A percentile compares a stretch with the other conserved stretches of the same genome.
These are phyloP conservation scores for Typha latifolia DNA, from an alignment of 176 grass and related monocot genomes.

Conservation along the genomic window DNA sequence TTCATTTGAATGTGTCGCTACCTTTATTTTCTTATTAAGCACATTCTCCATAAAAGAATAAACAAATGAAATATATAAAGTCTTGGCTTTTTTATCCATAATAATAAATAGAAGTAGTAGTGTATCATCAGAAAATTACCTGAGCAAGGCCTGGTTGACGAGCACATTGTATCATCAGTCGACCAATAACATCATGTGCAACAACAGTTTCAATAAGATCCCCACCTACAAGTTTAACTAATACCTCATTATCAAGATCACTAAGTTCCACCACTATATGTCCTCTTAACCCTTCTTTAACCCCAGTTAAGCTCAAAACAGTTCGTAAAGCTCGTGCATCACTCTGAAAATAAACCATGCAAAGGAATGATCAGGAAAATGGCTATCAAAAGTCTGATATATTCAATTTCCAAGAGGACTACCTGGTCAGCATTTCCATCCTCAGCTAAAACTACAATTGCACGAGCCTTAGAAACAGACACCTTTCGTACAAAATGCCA, in stretches of 20 bases:
- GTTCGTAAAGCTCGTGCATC: conserved; percentile 67
- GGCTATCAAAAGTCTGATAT: no score
- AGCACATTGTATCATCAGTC: conserved; percentile 77
- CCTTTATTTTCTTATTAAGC: no score
- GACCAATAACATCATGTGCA: conserved; percentile 77
- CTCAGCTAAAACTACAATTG: conserved; percentile 66
- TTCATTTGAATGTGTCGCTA: no score
- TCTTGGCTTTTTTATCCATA: no score
- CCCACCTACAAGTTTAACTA: conserved; percentile 82
- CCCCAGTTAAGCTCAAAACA: conserved; percentile 68
- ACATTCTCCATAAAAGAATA: no score
- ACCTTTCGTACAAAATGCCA: conserved; percentile 37
- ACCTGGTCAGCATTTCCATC: conserved; percentile 85
- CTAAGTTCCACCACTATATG: conserved; percentile 78
- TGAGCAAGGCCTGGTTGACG: conserved; percentile 79
- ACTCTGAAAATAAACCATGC: conserved; percentile 32
- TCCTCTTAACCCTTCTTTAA: conserved; percentile 77
- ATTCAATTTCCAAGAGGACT: neutral
- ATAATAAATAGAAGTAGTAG: neutral
- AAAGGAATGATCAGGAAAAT: neutral
- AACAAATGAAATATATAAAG: no score
- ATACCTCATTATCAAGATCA: conserved; percentile 74
- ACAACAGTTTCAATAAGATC: conserved; percentile 82
- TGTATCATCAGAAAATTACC: conserved; percentile 24
- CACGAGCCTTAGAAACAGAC: conserved; percentile 70